Evolutionary conservation across 352 stramenopile species (phyloP).

Genomic region (Globisporangium parvum): DNA sequence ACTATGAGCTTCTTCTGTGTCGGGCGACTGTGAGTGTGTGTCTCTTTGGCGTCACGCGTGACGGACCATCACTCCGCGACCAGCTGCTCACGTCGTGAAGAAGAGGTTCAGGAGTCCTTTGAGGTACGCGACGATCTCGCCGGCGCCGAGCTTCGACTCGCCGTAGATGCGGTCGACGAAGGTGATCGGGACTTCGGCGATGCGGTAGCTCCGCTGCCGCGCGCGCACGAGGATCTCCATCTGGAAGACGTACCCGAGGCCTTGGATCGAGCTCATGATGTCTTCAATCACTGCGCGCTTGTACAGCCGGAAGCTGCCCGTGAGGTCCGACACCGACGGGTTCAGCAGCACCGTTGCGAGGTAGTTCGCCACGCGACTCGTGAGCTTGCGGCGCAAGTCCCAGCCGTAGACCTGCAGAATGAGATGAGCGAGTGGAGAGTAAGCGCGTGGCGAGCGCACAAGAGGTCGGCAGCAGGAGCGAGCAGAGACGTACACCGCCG

Average conservation of each 20-base stretch:
- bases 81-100: constrained; percentile 83
- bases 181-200: constrained; percentile 96
- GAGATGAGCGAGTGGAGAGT: too few species aligned
- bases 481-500: constrained; percentile 84
- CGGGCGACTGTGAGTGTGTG: too few species aligned
- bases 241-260: constrained; percentile 97
- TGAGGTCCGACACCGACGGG: constrained; percentile 94
- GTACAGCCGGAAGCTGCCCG: constrained; percentile 97
- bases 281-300: constrained; percentile 92
- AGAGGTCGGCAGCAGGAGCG: too few species aligned
- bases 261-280: constrained; percentile 90
- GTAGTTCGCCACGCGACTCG: constrained; percentile 96
- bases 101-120: constrained; percentile 95
- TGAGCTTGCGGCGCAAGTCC: constrained; percentile 96
- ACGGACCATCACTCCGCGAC: not conserved
- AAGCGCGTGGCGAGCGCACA: too few species aligned
- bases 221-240: constrained; percentile 98
- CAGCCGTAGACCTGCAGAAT: constrained; percentile 96
- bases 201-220: constrained; percentile 86
- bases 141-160: constrained; percentile 96
- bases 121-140: constrained; percentile 97
- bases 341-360: constrained; percentile 95
- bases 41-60: too few species aligned
- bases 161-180: constrained; percentile 99
- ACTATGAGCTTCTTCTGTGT: not conserved